phyloP scores from a whole-genome alignment of 2,329 filamentous ascomycete genomes.

The Beauveria rudraprayagi region DNA sequence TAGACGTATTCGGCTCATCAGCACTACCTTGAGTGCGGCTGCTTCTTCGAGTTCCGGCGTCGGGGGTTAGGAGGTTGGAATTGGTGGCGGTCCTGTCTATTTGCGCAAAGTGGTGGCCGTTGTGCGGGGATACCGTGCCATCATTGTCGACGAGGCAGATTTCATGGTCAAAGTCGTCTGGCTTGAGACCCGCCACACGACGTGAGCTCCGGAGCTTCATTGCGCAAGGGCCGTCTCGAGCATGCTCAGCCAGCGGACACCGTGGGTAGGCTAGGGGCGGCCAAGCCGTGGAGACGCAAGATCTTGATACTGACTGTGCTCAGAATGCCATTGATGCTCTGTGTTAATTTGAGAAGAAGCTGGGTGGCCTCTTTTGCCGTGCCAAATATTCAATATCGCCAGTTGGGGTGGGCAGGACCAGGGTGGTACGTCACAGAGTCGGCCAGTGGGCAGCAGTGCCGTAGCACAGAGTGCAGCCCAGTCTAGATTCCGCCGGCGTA shows the following conservation, averaged over 20 bases:
- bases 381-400: not conserved
- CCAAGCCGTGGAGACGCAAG: not conserved
- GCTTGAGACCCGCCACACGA: conserved; percentile 46
- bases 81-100: conserved; percentile 8
- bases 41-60: not conserved
- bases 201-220: conserved; percentile 40
- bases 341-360: not conserved
- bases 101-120: conserved; percentile 8
- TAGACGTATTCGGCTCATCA: not conserved
- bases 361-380: not conserved
- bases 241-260: not conserved
- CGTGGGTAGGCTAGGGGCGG: not conserved
- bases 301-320: not conserved
- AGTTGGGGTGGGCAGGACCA: not conserved
- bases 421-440: not conserved
- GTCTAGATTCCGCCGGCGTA: not conserved
- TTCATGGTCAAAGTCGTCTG: conserved; percentile 61
- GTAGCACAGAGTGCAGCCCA: not conserved
- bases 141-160: conserved; percentile 59
- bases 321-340: not conserved
- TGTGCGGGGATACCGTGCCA: conserved; percentile 14
- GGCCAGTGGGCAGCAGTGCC: not conserved
- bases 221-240: not conserved
- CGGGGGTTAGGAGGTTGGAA: conserved; percentile 12
- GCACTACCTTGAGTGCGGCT: conserved; percentile 2